Conservation (phyloP, 2,329 filamentous ascomycete genomes). For the Allantophomopsis cytisporea region DNA sequence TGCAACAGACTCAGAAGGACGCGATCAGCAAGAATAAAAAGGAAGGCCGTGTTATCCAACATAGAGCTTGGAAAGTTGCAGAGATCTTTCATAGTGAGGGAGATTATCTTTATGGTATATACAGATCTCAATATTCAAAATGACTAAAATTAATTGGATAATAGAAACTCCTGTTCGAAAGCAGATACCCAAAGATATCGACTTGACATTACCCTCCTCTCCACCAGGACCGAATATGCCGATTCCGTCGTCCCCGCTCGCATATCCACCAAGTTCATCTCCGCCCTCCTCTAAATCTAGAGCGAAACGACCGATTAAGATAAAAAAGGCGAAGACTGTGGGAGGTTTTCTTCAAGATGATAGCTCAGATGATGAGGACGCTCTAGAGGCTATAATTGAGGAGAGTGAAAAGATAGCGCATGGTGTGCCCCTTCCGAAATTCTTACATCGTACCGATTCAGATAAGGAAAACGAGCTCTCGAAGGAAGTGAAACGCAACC, state of each 20-base stretch:
- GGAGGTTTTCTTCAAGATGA: constrained; percentile 31
- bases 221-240: constrained; percentile 33
- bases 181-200: constrained; percentile 1
- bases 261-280: constrained; percentile 17
- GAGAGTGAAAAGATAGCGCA: constrained; percentile 15
- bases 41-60: constrained; percentile 32
- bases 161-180: constrained; percentile 12
- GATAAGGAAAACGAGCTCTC: background rate
- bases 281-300: constrained; percentile 22
- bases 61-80: constrained; percentile 29
- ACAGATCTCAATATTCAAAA: background rate
- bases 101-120: constrained; percentile 19
- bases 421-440: background rate
- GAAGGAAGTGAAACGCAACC: background rate
- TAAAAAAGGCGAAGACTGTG: constrained; percentile 20
- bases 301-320: constrained; percentile 17
- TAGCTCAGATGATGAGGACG: constrained; percentile 19
- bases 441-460: background rate
- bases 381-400: too few species aligned
- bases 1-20: constrained; percentile 26
- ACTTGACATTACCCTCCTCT: constrained; percentile 19
- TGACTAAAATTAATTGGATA: constrained; percentile 3
- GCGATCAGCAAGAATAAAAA: constrained; percentile 24
- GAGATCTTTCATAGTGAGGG: constrained; percentile 35
- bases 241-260: constrained; percentile 42